These are phyloP conservation scores for Penicillium corylophilum DNA, from an alignment of 2,329 filamentous ascomycete genomes.

Conservation along the genomic window DNA sequence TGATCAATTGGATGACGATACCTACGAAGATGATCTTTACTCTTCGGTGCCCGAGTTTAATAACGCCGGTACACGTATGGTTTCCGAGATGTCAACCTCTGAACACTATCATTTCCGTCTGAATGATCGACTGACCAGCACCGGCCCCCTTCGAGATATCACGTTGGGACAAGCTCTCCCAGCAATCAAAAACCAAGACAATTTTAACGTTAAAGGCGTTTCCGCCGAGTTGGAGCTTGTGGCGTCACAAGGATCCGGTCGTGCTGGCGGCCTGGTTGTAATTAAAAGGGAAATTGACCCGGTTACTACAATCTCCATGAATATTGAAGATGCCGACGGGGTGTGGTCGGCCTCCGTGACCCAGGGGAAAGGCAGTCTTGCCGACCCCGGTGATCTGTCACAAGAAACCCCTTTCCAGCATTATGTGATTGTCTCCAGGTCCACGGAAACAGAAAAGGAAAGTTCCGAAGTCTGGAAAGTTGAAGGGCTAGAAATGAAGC, in stretches of 20 bases:
- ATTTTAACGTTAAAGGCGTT: slow-evolving; percentile 38
- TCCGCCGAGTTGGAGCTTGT: slow-evolving; percentile 50
- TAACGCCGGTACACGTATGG: slow-evolving; percentile 14
- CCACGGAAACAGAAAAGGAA: slow-evolving; percentile 64
- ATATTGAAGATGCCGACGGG: slow-evolving; percentile 69
- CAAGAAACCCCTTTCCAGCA: slow-evolving; percentile 61
- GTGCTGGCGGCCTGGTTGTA: slow-evolving; percentile 68
- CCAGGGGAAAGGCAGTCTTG: slow-evolving; percentile 49
- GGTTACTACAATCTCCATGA: slow-evolving; percentile 65
- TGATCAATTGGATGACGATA: slow-evolving; percentile 58
- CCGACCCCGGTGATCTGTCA: slow-evolving; percentile 48
- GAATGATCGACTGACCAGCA: slow-evolving; percentile 73
- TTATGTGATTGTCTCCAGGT: slow-evolving; percentile 79
- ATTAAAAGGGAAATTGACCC: slow-evolving; percentile 78
- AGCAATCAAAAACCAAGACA: slow-evolving; percentile 48
- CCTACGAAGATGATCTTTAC: slow-evolving; percentile 55
- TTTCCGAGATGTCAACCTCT: slow-evolving; percentile 21
- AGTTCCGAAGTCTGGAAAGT: slow-evolving; percentile 76
- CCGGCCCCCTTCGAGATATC: slow-evolving; percentile 76
- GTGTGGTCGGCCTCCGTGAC: slow-evolving; percentile 73
- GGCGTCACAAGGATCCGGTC: slow-evolving; percentile 54
- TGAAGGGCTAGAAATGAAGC: slow-evolving; percentile 70
- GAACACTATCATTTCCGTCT: slow-evolving; percentile 70
- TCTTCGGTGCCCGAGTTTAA: slow-evolving; percentile 32
- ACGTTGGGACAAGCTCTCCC: slow-evolving; percentile 62